Base-by-base conservation (phyloP, 2,329 filamentous ascomycete genomes). In the Fusarium sp. region DNA sequence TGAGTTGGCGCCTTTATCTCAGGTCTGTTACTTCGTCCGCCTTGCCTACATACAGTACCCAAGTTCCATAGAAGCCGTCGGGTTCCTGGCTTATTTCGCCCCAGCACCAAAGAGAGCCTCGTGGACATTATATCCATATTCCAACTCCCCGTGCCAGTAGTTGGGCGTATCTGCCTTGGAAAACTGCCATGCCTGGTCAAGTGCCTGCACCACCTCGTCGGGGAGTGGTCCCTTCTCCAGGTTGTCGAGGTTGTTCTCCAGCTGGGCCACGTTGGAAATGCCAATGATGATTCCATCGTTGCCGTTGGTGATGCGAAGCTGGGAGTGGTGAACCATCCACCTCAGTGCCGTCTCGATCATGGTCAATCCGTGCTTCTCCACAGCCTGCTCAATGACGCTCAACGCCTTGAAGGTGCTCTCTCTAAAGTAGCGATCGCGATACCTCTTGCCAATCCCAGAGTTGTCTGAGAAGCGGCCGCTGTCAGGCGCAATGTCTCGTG, bases 171-270 rank as follows among this genome's bases (percentile, higher is more conserved):
- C 87, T 3, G 83, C 80, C 85, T 95, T 95, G 14, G 89, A 85
- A n/a, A 92, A 85, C 76, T 87, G 73, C 95, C 95, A 97, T 5
- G 93, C 94, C 82, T 94, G 85, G 76, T 97, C 94, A 67, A 97
- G 84, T 14, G 89, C 91, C 80, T 92, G 83, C 11, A 97, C 88
- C 18, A 97, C 92, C 30, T 95, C 93, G 14, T 93, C 90, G 0
- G 94, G 94, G 72, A 97, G 84, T 1, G 94, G 93, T 0, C 94
- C 92, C 88, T 91, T 90, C 80, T 92, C 89, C 34, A 92, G 80
- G 71, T 87, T 84, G 66, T 87, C 83, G 63, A 92, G 83, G 80
- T 92, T 92, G 73, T 85, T 83, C 76, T 88, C 85, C 37, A 92
- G 83, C 82, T 92, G 90, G 61, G 85, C 84, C 57, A 88, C 82